Base-by-base conservation (phyloP, 1,284 basidiomycete species). In the Ustilago xerochloae region DNA sequence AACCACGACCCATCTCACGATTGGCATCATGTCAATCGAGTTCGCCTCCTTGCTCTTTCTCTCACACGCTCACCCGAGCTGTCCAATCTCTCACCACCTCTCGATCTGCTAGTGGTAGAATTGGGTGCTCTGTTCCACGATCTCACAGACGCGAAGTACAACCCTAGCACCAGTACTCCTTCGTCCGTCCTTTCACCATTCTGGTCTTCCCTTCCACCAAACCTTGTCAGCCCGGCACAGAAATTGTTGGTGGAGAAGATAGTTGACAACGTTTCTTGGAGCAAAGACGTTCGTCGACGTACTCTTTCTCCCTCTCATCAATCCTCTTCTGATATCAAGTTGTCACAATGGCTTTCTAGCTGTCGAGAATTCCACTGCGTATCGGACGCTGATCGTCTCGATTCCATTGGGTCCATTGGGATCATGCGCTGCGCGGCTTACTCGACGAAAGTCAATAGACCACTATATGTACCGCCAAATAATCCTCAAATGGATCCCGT, bases 1-100 rank as follows among this genome's bases (percentile, higher is more conserved):
- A 9, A 89, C 73, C 94, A 94, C 83, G 94, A 96, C 82, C 91
- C 93, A 0, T 93, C 92, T 16, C 94, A 97, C 84, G 94, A 97
- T 85, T 90, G 88, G 76, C 90, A 90, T 70, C 94, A 97, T n/a
- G 93, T 95, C 12, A 87, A 92, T 73, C 90, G 93, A 70, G 93
- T 95, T 18, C 87, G 93, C 49, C 89, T 87, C 65, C 91, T 91
- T 1, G 91, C 93, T 0, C 80, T 95, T 18, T 85, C 87, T 5
- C 87, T 96, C 47, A 54, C 93, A 90, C 15, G 85, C 84, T 30
- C 85, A 86, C 8, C 79, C 89, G 58, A 61, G 15, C 10, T 79
- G 38, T 22, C 22, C 12, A 0, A 30, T 4, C 38, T 39, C 8
- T 6, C 38, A 4, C 28, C 3, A 3, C 41, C 20, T 1, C 6